These are phyloP conservation scores for Delonix regia DNA, from an alignment of 306 rosid genomes.

Conservation along the genomic window DNA sequence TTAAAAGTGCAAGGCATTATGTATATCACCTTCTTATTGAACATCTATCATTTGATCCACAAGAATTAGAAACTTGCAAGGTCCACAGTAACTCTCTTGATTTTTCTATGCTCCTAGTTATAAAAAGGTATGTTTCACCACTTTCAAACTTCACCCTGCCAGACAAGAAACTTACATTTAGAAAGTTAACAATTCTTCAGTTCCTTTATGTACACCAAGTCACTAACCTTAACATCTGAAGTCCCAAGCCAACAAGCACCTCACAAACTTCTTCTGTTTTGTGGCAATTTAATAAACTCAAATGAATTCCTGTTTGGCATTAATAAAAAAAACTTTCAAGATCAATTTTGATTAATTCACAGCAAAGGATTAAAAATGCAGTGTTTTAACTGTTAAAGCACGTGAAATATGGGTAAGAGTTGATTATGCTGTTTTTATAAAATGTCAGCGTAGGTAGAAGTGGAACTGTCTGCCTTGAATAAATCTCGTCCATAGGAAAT, in stretches of 20 bases:
- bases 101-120: conserved; percentile 75
- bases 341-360: conserved; percentile 9
- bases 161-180: conserved; percentile 37
- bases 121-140: conserved; percentile 64
- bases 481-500: not conserved
- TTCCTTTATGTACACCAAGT: conserved; percentile 26
- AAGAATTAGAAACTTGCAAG: conserved; percentile 56
- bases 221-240: conserved; percentile 88
- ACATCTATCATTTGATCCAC: conserved; percentile 46
- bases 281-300: conserved; percentile 62
- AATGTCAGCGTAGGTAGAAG: conserved; percentile 16
- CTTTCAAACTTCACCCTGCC: conserved; percentile 62
- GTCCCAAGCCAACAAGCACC: conserved; percentile 82
- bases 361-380: conserved; percentile 1
- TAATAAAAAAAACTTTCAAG: conserved; percentile 13
- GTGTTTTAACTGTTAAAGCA: conserved; percentile 24
- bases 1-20: conserved; percentile 2
- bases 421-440: not conserved
- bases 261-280: conserved; percentile 72
- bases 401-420: conserved; percentile 17
- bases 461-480: not conserved
- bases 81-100: conserved; percentile 65
- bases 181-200: conserved; percentile 24
- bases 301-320: conserved; percentile 50
- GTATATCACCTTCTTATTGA: conserved; percentile 66